Evolutionary conservation across 768 basidiomycete species (phyloP).

Genomic region (Exidia glandulosa): DNA sequence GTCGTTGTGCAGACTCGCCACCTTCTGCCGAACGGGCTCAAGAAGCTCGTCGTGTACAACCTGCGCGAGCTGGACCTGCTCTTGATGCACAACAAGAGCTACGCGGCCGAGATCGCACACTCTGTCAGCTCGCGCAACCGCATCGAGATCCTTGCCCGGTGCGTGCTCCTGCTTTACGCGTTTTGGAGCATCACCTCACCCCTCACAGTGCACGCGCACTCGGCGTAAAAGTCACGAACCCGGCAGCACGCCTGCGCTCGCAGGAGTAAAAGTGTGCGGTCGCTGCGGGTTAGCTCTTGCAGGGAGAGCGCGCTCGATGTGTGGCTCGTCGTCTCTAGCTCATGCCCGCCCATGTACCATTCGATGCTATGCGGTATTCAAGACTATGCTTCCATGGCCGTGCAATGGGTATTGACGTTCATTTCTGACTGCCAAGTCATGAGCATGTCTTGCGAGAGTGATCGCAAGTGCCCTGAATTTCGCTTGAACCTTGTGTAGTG

Average conservation of each 20-base stretch:
- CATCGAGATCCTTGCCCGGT: constrained; percentile 81
- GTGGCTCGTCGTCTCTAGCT: background rate
- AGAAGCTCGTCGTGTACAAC: constrained; percentile 94
- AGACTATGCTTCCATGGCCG: background rate
- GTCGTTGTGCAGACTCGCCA: constrained; percentile 61
- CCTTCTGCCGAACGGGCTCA: constrained; percentile 88
- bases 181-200: constrained; percentile 4
- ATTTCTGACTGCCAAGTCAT: too few relatives aligned
- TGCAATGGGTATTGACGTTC: too few relatives aligned
- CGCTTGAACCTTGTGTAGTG: too few relatives aligned
- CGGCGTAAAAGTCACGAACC: constrained; percentile 89
- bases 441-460: too few relatives aligned
- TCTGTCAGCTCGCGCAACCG: constrained; percentile 94
- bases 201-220: constrained; percentile 62
- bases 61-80: constrained; percentile 88
- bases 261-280: constrained; percentile 61
- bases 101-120: constrained; percentile 94
- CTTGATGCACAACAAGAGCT: constrained; percentile 96
- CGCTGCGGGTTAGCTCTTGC: too few relatives aligned
- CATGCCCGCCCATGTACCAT: background rate
- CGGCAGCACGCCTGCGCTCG: constrained; percentile 84
- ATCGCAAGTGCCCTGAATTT: too few relatives aligned
- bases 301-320: background rate
- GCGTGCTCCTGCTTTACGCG: constrained; percentile 10
- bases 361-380: background rate